Evolutionary conservation across 2,329 filamentous ascomycete genomes (phyloP), one percentile per base, ranked within the genome.

Genomic region (Cylindrodendrum hubeiense): DNA sequence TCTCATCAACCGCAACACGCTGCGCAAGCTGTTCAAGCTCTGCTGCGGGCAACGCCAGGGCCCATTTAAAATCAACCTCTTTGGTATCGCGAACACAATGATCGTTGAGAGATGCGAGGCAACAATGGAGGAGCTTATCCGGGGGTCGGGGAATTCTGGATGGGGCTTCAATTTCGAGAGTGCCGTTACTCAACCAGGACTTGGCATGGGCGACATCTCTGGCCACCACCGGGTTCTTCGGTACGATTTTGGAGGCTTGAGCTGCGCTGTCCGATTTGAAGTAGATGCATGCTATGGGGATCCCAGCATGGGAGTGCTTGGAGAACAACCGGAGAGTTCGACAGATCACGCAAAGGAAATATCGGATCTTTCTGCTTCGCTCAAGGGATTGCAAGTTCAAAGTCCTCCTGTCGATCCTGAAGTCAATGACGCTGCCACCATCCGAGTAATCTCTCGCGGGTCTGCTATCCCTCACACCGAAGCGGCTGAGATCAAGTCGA

Each of bases 1-100:
- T 4, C 55, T 80, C 5, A 59, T 70, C 30, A 77, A 77, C 51
- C 73, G 76, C 5, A 75, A 70, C 21, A 69, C 59, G 7, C 46
- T 74, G 2, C 55, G 60, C 1, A 67, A 67, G 10, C 52, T 79
- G 1, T 66, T 78, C 15, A 62, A 73, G 22, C 72, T 78, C 44
- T 71, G 71, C 49, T 17, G 6, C 2, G 67, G 66, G 7, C 39
- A 47, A 3, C 33, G 47, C 17, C n/a, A 26, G 2, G 15, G 67
- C 1, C 53, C 26, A 22, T 76, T 77, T 49, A 62, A 71, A 17
- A 19, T 77, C 1, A 65, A 68, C 19, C 22, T 71, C 2, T 66
- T 59, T 17, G 6, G 57, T 1, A 47, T 67, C 1, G 26, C 28
- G 0, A 64, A 63, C 10, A 74, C 71, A 0, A 39, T 73, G 12